Evolutionary conservation across 176 grass and related monocot genomes (phyloP), one percentile per base, ranked within the genome.

Genomic region (Musa schizocarpa): DNA sequence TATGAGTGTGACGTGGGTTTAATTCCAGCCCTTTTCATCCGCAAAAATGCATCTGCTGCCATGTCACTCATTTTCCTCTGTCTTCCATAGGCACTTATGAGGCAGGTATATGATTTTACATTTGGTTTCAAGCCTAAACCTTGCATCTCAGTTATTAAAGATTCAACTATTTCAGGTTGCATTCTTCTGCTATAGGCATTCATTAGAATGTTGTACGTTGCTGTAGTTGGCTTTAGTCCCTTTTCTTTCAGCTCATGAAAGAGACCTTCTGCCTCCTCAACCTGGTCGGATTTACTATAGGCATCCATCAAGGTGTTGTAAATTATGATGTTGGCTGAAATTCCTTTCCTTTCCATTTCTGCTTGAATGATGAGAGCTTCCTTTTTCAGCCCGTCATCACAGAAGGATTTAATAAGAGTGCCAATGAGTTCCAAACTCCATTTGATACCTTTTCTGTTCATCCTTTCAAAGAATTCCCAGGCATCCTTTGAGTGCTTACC

Each of bases 131-230:
- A 74, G 65, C 85, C 83, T 56, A 88, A 79, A 85, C 74, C 70
- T 57, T 82, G 81, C 85, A 96, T 87, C 76, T 96, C 93, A 6
- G 79, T 69, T 78, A 92, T 78, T 79, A 96, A 78, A 14, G 56
- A 70, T 73, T 92, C 83, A 71, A 86, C 81, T 81, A 92, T 84
- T 65, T 96, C 85, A 63, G 89, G 87, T 61, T 92, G 89, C 83
- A 92, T 88, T 63, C 93, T 92, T 86, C 81, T 92, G 82, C 89
- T 83, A 73, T 96, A 96, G 77, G 89, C 83, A 83, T 88, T 87
- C 87, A 96, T 92, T 69, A 96, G 86, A 85, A 96, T 85, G 79
- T 96, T 92, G 73, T 92, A 96, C 64, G 87, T 88, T 73, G 27
- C 61, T 43, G 55, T 87, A 67, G 89, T 90, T 71, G 87, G 81